phyloP scores from a whole-genome alignment of 371 early-diverging fungal species.

The Funneliformis caledonium region DNA sequence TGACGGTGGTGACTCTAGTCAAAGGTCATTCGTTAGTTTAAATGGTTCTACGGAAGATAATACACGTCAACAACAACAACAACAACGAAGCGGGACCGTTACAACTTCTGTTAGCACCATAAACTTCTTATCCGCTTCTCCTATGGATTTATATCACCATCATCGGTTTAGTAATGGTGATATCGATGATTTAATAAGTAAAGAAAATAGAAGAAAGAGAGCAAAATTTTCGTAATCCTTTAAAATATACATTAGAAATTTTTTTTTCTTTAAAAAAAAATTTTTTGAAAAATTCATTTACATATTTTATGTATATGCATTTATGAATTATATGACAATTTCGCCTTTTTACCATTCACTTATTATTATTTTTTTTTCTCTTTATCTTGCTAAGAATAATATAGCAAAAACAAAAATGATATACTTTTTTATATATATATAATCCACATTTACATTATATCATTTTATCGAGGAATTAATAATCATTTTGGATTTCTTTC shows the following conservation, averaged over 20 bases:
- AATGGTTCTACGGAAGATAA: background rate
- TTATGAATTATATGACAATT: no score
- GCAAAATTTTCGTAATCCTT: background rate
- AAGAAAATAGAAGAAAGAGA: background rate
- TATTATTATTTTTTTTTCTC: no score
- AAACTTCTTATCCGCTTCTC: background rate
- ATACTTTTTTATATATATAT: no score
- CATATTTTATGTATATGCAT: no score
- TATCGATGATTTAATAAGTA: background rate
- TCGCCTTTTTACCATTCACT: no score
- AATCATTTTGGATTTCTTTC: no score
- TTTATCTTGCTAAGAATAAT: no score
- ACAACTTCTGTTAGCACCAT: background rate
- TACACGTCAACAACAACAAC: background rate
- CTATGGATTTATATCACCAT: background rate
- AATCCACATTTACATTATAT: no score
- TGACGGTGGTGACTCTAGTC: background rate
- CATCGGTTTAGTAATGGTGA: background rate
- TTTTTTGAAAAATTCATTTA: background rate
- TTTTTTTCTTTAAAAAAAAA: background rate
- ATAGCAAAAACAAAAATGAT: no score
- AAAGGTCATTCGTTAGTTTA: no score
- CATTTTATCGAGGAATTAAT: no score
- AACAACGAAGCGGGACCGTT: background rate
- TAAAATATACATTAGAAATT: background rate